Conservation (phyloP, 768 basidiomycete genomes). For the Lentinula guzmanii region DNA sequence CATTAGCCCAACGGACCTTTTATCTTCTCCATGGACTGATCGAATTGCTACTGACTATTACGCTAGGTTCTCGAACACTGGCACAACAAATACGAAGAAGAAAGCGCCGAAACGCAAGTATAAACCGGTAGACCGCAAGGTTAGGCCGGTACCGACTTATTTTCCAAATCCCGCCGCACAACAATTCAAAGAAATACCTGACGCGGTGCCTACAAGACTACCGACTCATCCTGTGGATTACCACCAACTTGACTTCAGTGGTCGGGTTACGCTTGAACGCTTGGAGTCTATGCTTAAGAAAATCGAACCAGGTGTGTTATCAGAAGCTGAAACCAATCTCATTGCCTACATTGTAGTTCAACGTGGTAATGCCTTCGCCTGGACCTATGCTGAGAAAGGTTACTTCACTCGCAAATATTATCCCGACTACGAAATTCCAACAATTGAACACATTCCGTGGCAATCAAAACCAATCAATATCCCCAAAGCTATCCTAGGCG, state of each 20-base stretch:
- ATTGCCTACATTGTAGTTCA: background rate
- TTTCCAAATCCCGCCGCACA: background rate
- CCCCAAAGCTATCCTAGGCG: background rate
- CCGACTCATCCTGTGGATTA: background rate
- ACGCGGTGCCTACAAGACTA: background rate
- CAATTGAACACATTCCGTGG: background rate
- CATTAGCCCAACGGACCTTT: background rate
- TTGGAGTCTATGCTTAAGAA: background rate
- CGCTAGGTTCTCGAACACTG: too few species aligned
- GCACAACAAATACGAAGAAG: too few species aligned
- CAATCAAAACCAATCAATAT: background rate
- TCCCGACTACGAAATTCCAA: background rate
- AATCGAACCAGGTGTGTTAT: background rate
- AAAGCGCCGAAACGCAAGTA: too few species aligned
- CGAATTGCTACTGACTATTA: too few species aligned
- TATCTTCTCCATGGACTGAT: constrained; percentile 7
- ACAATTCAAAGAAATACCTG: background rate
- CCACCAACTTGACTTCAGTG: background rate
- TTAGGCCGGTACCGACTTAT: background rate
- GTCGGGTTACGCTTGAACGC: background rate
- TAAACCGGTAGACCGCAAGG: background rate
- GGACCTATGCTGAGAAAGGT: background rate
- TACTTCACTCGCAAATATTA: background rate
- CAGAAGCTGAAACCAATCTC: background rate
- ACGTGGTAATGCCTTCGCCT: background rate